These are phyloP conservation scores for Phylloporus arenicola DNA, from an alignment of 768 basidiomycete genomes.

Conservation along the genomic window DNA sequence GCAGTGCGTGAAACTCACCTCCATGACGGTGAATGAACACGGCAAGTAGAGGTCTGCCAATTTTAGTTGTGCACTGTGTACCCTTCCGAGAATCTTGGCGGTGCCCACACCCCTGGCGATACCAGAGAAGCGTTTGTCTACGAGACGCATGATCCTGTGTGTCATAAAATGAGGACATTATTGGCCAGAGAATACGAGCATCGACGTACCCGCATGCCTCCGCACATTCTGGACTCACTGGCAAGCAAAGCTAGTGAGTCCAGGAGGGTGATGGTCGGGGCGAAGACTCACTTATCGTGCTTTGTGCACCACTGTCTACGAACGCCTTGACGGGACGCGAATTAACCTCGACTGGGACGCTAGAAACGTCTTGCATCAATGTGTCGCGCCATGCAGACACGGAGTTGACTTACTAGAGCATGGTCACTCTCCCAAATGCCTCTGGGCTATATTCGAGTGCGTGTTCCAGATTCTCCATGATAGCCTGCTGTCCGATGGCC, in stretches of 20 bases:
- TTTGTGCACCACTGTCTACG: conserved; percentile 96
- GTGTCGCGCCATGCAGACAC: neutral
- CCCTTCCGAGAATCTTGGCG: conserved; percentile 87
- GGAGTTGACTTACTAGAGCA: conserved; percentile 81
- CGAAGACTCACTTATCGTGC: conserved; percentile 73
- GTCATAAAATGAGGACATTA: conserved; percentile 2
- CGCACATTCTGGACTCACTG: conserved; percentile 90
- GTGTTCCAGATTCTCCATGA: conserved; percentile 89
- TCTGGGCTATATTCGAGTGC: conserved; percentile 93
- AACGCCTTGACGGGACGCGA: conserved; percentile 89
- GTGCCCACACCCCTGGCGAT: conserved; percentile 93
- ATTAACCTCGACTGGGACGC: conserved; percentile 91
- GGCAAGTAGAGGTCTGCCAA: conserved; percentile 78
- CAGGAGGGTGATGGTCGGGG: neutral
- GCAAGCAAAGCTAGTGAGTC: neutral
- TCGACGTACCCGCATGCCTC: conserved; percentile 80
- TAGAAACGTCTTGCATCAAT: conserved; percentile 26
- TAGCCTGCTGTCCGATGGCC: conserved; percentile 81
- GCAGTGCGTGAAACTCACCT: conserved; percentile 45
- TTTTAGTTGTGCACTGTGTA: conserved; percentile 91
- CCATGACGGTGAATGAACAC: conserved; percentile 93
- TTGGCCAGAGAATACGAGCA: neutral
- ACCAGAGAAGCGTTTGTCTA: conserved; percentile 83
- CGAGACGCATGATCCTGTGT: conserved; percentile 81
- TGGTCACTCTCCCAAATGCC: conserved; percentile 87